Base-by-base conservation (phyloP, 2,329 filamentous ascomycete species). In the Cordyceps fumosorosea region DNA sequence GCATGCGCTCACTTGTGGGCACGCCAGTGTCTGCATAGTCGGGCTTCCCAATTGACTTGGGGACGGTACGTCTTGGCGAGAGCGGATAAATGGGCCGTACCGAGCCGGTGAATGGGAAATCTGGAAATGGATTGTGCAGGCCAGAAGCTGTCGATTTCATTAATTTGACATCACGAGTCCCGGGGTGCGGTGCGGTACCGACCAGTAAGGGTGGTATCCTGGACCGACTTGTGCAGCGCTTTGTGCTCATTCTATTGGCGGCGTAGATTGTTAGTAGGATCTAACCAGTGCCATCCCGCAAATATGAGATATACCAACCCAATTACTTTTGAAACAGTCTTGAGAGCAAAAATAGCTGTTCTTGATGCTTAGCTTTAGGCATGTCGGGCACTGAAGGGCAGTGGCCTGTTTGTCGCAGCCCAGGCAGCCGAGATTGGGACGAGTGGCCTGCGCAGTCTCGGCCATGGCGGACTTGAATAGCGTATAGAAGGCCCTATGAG, bases 251-350 rank as follows among this genome's bases (percentile, higher is more conserved):
- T 81, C 92, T 96, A 8, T n/a, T 3, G 24, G 20, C 14, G 18
- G 20, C 18, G 8, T 16, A 29, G 20, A 20, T 8, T n/a, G n/a
- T 60, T 14, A 54, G 40, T 12, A 70, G 58, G 20, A 51, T 40
- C 10, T 22, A 26, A 5, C 18, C n/a, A 26, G 40, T 47, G 29
- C 40, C 3, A 16, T 42, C 22, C 20, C 22, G 22, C 34, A 40
- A 3, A 8, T 12, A 2, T 5, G 18, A 1, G 3, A 18, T 8
- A 24, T 14, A 54, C 85, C 69, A 86, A 98, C 95, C 95, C 95
- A 99, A 80, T 92, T 98, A 76, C 87, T 88, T 83, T 97, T 98
- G 79, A 99, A 99, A 81, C 95, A 99, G 69, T 98, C 95, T 76
- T 99, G 95, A 22, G 92, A 92, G 80, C 95, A 99, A 79, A 98